Evolutionary conservation across 202 grass and related monocot species (phyloP), one percentile per base, ranked within the genome.

Genomic region (Hordeum pubiflorum): DNA sequence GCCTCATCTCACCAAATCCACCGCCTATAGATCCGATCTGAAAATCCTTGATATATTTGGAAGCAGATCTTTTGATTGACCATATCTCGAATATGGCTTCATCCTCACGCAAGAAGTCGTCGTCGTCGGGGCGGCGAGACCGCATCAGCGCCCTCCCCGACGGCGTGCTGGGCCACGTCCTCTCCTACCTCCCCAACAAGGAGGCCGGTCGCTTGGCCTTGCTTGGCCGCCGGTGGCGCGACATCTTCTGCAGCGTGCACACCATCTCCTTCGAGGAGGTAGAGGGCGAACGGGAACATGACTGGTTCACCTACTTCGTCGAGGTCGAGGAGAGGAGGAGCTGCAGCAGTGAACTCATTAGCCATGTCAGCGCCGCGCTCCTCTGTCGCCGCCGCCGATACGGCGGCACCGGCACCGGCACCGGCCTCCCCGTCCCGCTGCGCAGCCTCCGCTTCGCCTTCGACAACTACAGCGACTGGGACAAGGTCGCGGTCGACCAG

Each of bases 121-220:
- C 8, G 7, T 10, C 36, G 29, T 3, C 40, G 3, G 23, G 60
- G 26, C 37, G 48, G 24, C 9, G 9, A 2, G 87, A 86, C 44
- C 72, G 55, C 3, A 37, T 89, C 11, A 73, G 79, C 26, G 23
- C 4, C 4, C 66, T 86, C 13, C 74, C 59, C 0, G 79, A 83
- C 4, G 10, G 2, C 4, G 0, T 79, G 7, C 79, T 73, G 7
- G 72, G 72, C 36, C 26, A 37, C 46, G 78, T 86, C 48, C 52
- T 89, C 64, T 89, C 83, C 27, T 79, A 69, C 66, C 79, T 89
- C 0, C 72, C 82, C 3, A 79, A 33, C 18, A 39, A 54, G 22
- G 38, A 58, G 12, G 83, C 83, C 3, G 63, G 22, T 0, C 26
- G 63, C 12, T 12, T 58, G 8, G 63, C 57, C 11, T 12, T 37